phyloP scores from a whole-genome alignment of 73 alveolate genomes.

The Tetrahymena thermophila region DNA sequence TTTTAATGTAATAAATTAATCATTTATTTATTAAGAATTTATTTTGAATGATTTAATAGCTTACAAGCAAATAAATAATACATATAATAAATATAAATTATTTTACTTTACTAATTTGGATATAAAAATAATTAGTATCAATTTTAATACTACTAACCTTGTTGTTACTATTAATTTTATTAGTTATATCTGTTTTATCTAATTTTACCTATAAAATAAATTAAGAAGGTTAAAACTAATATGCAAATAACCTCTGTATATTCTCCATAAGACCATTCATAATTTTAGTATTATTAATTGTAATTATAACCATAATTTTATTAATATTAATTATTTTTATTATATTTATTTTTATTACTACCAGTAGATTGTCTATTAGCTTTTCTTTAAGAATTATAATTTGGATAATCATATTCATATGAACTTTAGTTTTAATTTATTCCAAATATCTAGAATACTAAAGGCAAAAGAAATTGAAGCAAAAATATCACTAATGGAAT shows the following conservation, averaged over 20 bases:
- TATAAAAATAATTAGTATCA: neutral
- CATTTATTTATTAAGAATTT: too few species aligned
- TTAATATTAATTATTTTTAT: neutral
- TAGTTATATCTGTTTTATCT: neutral
- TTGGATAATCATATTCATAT: neutral
- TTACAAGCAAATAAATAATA: too few species aligned
- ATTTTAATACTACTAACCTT: neutral
- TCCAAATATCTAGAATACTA: neutral
- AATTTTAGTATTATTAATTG: neutral
- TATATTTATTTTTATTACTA: neutral
- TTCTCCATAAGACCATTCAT: neutral
- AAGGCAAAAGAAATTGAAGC: neutral
- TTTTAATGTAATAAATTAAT: too few species aligned
- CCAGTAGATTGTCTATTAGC: neutral
- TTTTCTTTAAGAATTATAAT: neutral
- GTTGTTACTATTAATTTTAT: neutral
- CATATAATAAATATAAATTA: too few species aligned
- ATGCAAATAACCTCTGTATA: neutral
- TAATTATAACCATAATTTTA: neutral
- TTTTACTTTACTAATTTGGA: neutral
- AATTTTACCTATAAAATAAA: neutral
- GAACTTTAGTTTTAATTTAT: neutral
- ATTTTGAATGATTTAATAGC: too few species aligned
- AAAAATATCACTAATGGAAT: neutral
- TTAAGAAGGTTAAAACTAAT: neutral